These are phyloP conservation scores for Pseudopithomyces chartarum DNA, from an alignment of 2,329 filamentous ascomycete genomes.

Conservation along the genomic window DNA sequence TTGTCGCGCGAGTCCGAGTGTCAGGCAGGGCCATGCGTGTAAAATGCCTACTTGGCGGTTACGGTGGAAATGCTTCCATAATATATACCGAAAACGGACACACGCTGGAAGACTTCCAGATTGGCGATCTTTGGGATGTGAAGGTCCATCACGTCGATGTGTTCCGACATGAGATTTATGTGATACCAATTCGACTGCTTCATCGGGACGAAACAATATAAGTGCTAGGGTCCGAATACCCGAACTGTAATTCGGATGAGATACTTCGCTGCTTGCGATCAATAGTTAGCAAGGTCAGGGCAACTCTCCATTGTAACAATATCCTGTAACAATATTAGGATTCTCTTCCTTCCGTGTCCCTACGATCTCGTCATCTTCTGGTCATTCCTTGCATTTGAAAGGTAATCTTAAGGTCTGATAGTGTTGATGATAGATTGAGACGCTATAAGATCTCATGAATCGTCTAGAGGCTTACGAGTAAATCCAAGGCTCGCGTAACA, in stretches of 20 bases:
- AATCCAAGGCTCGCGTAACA: too few species aligned
- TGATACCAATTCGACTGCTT: conserved; percentile 47
- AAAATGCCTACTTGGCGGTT: conserved; percentile 22
- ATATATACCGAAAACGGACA: neutral
- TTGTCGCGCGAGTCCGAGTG: conserved; percentile 40
- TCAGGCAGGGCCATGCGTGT: conserved; percentile 9
- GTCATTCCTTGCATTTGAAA: too few species aligned
- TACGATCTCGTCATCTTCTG: too few species aligned
- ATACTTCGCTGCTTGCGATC: neutral
- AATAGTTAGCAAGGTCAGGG: neutral
- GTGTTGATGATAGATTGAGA: too few species aligned
- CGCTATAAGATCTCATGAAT: too few species aligned
- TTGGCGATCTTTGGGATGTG: conserved; percentile 56
- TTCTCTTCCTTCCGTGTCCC: too few species aligned
- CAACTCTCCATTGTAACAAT: too few species aligned
- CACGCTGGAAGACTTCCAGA: conserved; percentile 18
- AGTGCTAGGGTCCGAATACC: neutral
- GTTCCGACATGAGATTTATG: conserved; percentile 34
- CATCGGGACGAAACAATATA: conserved; percentile 19
- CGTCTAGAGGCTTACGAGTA: too few species aligned
- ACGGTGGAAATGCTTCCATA: conserved; percentile 19
- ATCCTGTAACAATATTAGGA: too few species aligned
- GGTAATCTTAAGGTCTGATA: too few species aligned
- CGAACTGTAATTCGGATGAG: neutral
- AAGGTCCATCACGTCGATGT: conserved; percentile 44